Percentiles rank a stretch among this genome's conserved stretches.
phyloP scores from a whole-genome alignment of 176 grass and related monocot species.

The Phoenix roebelenii region DNA sequence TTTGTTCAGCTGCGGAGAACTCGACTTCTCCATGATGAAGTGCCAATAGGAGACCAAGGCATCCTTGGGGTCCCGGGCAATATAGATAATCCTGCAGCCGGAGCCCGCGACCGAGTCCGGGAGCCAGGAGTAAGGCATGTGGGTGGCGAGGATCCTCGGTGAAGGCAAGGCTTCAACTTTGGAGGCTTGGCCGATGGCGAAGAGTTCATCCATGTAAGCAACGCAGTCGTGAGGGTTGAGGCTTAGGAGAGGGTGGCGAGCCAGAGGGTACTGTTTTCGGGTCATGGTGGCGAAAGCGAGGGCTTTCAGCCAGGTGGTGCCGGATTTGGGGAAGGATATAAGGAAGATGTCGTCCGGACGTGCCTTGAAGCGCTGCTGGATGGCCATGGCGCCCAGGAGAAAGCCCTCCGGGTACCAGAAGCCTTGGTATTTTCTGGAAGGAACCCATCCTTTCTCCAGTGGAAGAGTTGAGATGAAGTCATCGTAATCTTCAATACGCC shows the following conservation, averaged over 20 bases:
- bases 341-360: slow-evolving; percentile 13
- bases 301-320: slow-evolving; percentile 31
- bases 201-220: background rate
- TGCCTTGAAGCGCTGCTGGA: background rate
- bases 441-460: too few relatives aligned
- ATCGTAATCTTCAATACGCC: too few relatives aligned
- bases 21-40: too few relatives aligned
- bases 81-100: background rate
- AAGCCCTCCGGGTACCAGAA: too few relatives aligned
- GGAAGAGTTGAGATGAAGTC: too few relatives aligned
- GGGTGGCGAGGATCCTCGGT: slow-evolving; percentile 1
- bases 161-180: background rate
- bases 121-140: slow-evolving; percentile 6
- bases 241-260: slow-evolving; percentile 1
- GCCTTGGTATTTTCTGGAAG: too few relatives aligned
- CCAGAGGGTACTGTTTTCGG: background rate
- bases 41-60: too few relatives aligned
- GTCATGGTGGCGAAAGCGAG: slow-evolving; percentile 1
- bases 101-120: background rate
- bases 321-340: slow-evolving; percentile 19
- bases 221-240: slow-evolving; percentile 1
- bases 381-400: background rate
- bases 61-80: background rate
- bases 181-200: background rate
- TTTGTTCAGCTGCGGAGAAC: too few relatives aligned